Conservation (phyloP, 208 protist species). For the Wallacemonas sp. region DNA sequence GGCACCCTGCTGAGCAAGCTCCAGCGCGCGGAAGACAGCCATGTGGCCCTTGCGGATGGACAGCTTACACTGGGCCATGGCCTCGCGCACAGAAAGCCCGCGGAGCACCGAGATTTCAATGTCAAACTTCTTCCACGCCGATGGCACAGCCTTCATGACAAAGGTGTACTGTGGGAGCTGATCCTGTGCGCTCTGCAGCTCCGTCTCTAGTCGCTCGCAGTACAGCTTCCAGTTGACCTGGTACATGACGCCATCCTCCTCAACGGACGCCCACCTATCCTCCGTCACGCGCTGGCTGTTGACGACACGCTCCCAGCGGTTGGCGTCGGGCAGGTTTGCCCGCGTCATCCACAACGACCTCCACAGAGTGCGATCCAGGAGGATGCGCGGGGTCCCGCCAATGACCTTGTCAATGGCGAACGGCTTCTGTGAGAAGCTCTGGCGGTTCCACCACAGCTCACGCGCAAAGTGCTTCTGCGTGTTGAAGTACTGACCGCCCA, state of each 20-base stretch:
- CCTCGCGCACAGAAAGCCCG: conserved; percentile 87
- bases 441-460: conserved; percentile 70
- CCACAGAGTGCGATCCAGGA: conserved; percentile 86
- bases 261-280: conserved; percentile 85
- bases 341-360: conserved; percentile 69
- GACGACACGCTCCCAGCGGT: conserved; percentile 90
- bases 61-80: conserved; percentile 91
- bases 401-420: conserved; percentile 76
- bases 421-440: conserved; percentile 77
- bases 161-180: conserved; percentile 85
- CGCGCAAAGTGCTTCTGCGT: conserved; percentile 81
- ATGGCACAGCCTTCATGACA: conserved; percentile 84
- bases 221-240: conserved; percentile 92
- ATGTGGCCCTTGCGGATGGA: conserved; percentile 87
- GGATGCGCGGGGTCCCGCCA: conserved; percentile 75
- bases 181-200: conserved; percentile 81
- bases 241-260: conserved; percentile 86
- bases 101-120: conserved; percentile 86
- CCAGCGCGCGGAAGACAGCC: conserved; percentile 79
- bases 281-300: conserved; percentile 88
- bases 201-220: conserved; percentile 85
- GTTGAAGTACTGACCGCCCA: conserved; percentile 79
- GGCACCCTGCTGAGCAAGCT: conserved; percentile 86
- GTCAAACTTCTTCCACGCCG: conserved; percentile 91
- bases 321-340: conserved; percentile 76